Evolutionary conservation across 2,329 filamentous ascomycete genomes (phyloP).

Genomic region (Fusarium camptoceras): DNA sequence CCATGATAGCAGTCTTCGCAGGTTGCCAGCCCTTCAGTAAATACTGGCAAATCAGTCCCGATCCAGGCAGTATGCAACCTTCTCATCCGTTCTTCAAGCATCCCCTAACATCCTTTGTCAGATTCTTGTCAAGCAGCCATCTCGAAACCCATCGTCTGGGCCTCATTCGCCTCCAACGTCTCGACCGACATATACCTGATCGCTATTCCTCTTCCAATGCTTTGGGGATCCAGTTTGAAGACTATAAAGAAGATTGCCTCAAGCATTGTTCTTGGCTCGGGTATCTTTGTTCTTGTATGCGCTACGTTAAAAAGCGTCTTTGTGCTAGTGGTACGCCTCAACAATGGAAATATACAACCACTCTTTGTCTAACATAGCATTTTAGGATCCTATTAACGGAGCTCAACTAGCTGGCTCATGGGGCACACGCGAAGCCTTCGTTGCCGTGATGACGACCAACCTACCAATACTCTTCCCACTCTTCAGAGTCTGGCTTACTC

Average conservation of each 20-base stretch:
- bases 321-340: slow-evolving; percentile 50
- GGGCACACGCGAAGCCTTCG: slow-evolving; percentile 57
- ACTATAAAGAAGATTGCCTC: slow-evolving; percentile 53
- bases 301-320: slow-evolving; percentile 54
- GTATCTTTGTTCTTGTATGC: slow-evolving; percentile 55
- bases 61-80: slow-evolving; percentile 62
- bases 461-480: slow-evolving; percentile 58
- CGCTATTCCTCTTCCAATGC: slow-evolving; percentile 66
- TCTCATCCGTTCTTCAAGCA: accelerated
- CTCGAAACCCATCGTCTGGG: slow-evolving; percentile 62
- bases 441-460: slow-evolving; percentile 56
- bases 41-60: slow-evolving; percentile 69
- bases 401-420: slow-evolving; percentile 54
- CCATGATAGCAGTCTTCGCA: slow-evolving; percentile 61
- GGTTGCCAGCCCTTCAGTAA: slow-evolving; percentile 63
- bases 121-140: slow-evolving; percentile 62
- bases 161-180: slow-evolving; percentile 63
- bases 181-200: slow-evolving; percentile 68
- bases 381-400: slow-evolving; percentile 53
- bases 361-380: not conserved
- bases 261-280: slow-evolving; percentile 53
- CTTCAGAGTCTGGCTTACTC: slow-evolving; percentile 54
- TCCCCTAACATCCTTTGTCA: slow-evolving; percentile 30
- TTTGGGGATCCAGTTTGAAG: slow-evolving; percentile 52
- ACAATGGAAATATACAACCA: too few species aligned